Base-by-base conservation (phyloP, 2,329 filamentous ascomycete species). In the Grosmannia serpens region DNA sequence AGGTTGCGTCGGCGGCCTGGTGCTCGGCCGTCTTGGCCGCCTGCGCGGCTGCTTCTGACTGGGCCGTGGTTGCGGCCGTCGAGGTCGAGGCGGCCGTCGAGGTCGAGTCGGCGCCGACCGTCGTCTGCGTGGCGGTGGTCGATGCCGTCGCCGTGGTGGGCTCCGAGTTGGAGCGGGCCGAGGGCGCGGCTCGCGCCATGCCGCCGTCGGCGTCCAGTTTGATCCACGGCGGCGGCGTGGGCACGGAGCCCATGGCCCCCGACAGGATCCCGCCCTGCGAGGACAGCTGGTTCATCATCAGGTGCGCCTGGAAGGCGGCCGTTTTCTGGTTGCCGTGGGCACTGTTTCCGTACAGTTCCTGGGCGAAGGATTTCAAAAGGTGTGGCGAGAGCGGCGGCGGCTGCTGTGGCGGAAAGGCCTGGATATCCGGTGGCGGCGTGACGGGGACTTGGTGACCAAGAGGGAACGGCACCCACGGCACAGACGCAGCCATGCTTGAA, bases 391-490 rank as follows among this genome's bases (percentile, higher is more conserved):
- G 59, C 24, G 60, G 61, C 24, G 58, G 59, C 11, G 59, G 60
- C 20, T 59, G 58, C 11, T 47, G 10, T 44, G 60, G 38, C 10
- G 60, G 61, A 59, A 75, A 73, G 5, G 67, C 64, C 44, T 68
- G 67, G 57, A 71, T 67, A 41, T 74, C 72, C 38, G 72, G 72
- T 8, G 73, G 71, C 55, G 72, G 73, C 8, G 73, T 73, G 52
- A 73, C 68, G 46, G 72, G 72, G 17, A 70, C 66, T 31, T 72
- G 68, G 57, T 68, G 59, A 57, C 68, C 69, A 58, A 69, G 65
- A 38, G 65, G 65, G 35, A 64, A 61, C 20, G 68, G 65, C 51
- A 68, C 61, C 46, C 66, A 64, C 52, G 67, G 62, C 53, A 67
- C 63, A 33, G 67, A 63, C 29, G 67, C 57, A 58, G 68, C 63